Evolutionary conservation across 2,329 filamentous ascomycete species (phyloP), one percentile per base, ranked within the genome.

Genomic region (Cladosporium colombiae): DNA sequence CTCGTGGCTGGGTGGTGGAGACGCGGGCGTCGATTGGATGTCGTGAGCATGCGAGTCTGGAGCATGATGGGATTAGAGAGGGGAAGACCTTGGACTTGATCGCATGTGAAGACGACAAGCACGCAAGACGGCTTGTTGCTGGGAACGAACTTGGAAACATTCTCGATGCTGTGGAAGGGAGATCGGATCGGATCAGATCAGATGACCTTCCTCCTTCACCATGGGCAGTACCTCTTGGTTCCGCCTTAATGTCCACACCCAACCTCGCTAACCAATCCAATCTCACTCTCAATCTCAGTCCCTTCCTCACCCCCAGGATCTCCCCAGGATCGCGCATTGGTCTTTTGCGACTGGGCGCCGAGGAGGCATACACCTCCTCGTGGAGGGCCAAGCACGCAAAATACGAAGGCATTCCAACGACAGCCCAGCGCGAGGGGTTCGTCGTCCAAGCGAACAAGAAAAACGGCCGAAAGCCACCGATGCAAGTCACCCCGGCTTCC

Each of bases 1-100:
- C 25, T 6, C 33, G 55, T 16, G 27, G 55, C 55, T 57, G 33
- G 31, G 23, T 57, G 55, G 55, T 57, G 55, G 55, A 57, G 55
- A 25, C 33, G 2, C 21, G 21, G 13, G 11, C 21, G 8, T 57
- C 55, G 33, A 57, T 57, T 57, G 55, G 55, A 55, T 14, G 52
- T 5, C 10, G 52, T 55, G 52, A 33, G 27, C 52, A 55, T 55
- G 52, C 50, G 50, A 53, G 50, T 53, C 27, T 53, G 16, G 50
- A 53, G 25, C 27, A 53, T 53, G 53, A 52, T 52, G 8, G 31
- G 21, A 5, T 6, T 2, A 33, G n/a, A 5, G 31, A 23, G 29
- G 55, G 31, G 33, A 21, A 21, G 13, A n/a, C 33, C 21, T 10
- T 23, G 29, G n/a, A 14, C 8, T 11, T 33, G 21, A 46, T 46